A percentile compares a stretch with the other conserved stretches of the same genome.
Conservation (phyloP, 2,329 filamentous ascomycete species). For the Penicillium expansum region DNA sequence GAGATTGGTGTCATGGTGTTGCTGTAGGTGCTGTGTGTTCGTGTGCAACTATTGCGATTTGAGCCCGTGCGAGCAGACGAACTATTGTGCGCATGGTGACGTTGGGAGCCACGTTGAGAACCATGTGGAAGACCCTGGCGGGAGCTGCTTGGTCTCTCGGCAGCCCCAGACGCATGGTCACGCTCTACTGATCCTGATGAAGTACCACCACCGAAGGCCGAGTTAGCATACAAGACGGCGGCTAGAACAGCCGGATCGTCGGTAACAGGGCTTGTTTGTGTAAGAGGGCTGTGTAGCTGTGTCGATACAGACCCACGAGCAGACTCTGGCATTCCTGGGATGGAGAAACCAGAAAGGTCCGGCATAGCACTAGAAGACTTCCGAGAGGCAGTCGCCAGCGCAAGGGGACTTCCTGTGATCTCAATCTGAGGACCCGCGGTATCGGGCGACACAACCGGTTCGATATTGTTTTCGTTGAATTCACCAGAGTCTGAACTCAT, state of each 20-base stretch:
- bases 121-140: slow-evolving; percentile 23
- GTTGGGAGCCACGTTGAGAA: slow-evolving; percentile 21
- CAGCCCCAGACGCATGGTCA: slow-evolving; percentile 15
- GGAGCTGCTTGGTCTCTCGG: slow-evolving; percentile 31
- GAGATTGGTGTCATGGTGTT: slow-evolving; percentile 44
- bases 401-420: slow-evolving; percentile 30
- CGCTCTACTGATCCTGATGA: slow-evolving; percentile 11
- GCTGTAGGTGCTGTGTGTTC: slow-evolving; percentile 44
- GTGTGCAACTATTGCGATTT: slow-evolving; percentile 39
- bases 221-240: slow-evolving; percentile 30
- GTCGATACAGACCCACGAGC: slow-evolving; percentile 13
- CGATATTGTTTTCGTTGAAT: slow-evolving; percentile 35
- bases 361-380: slow-evolving; percentile 35
- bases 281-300: slow-evolving; percentile 15
- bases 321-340: slow-evolving; percentile 20
- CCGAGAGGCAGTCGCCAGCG: slow-evolving; percentile 21
- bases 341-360: slow-evolving; percentile 26
- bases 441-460: slow-evolving; percentile 36
- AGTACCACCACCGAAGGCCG: slow-evolving; percentile 13
- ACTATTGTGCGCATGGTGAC: slow-evolving; percentile 34
- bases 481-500: slow-evolving; percentile 15
- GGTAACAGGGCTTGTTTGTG: slow-evolving; percentile 17
- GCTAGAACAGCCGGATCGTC: slow-evolving; percentile 30
- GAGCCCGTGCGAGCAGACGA: slow-evolving; percentile 36
- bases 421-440: slow-evolving; percentile 37